Percentiles rank a stretch among this genome's conserved stretches.
Conservation (phyloP, 208 protist genomes). For the Acanthamoeba quina region DNA sequence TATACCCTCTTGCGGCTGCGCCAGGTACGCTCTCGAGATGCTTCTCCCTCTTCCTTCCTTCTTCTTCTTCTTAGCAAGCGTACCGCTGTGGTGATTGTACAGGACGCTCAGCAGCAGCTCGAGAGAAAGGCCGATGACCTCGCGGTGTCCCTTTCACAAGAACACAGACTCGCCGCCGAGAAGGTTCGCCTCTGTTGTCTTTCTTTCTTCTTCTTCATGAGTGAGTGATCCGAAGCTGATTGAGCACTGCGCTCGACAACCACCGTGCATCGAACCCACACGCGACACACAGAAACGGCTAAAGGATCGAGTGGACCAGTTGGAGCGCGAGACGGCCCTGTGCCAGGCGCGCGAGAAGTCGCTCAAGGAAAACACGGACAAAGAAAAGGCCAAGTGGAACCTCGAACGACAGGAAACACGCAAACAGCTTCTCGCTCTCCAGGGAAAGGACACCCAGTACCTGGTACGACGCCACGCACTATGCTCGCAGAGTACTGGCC, state of each 20-base stretch:
- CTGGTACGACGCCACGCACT: not conserved
- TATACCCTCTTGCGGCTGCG: slow-evolving; percentile 41
- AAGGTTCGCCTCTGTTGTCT: not conserved
- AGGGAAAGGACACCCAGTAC: slow-evolving; percentile 2
- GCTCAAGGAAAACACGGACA: slow-evolving; percentile 2
- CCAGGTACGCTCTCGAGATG: not conserved
- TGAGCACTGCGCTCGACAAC: no score
- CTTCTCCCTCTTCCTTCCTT: not conserved
- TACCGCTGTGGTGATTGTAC: not conserved
- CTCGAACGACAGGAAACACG: slow-evolving; percentile 45
- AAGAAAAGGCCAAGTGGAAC: slow-evolving; percentile 52
- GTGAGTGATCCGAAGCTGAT: not conserved
- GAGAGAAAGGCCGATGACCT: slow-evolving; percentile 41
- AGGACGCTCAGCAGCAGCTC: slow-evolving; percentile 26
- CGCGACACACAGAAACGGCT: not conserved
- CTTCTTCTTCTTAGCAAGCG: not conserved
- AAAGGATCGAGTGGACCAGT: slow-evolving; percentile 24
- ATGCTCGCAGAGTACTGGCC: no score
- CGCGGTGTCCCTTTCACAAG: not conserved
- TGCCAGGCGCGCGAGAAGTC: slow-evolving; percentile 36
- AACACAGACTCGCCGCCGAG: slow-evolving; percentile 35
- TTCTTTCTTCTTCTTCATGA: not conserved
- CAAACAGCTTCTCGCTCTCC: slow-evolving; percentile 27
- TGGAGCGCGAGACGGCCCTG: slow-evolving; percentile 7
- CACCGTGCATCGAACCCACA: no score